phyloP scores from a whole-genome alignment of 2,329 filamentous ascomycete genomes.

The Aureobasidium lini region DNA sequence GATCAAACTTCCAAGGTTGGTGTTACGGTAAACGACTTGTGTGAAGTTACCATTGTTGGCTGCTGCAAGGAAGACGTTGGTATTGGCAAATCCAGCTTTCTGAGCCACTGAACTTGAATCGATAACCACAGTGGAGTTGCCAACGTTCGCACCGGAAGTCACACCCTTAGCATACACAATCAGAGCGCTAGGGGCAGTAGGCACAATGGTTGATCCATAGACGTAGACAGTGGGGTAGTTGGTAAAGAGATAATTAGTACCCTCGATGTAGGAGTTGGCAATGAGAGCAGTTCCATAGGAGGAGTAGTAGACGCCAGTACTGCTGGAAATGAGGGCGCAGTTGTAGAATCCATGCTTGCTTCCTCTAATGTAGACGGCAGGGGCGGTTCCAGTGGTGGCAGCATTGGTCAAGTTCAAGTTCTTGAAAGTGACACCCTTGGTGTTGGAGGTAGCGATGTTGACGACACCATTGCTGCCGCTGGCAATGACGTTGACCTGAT shows the following conservation, averaged over 20 bases:
- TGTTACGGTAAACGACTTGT: constrained; percentile 36
- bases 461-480: constrained; percentile 22
- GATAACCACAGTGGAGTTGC: constrained; percentile 17
- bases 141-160: constrained; percentile 1
- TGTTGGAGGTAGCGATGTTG: constrained; percentile 25
- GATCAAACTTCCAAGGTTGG: constrained; percentile 32
- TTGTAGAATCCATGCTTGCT: constrained; percentile 37
- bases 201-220: constrained; percentile 37
- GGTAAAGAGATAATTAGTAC: constrained; percentile 36
- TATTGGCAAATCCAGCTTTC: constrained; percentile 22
- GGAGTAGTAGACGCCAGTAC: constrained; percentile 25
- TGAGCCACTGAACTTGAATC: constrained; percentile 15
- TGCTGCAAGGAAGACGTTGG: constrained; percentile 33
- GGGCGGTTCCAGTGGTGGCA: constrained; percentile 19
- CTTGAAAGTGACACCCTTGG: constrained; percentile 29
- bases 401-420: constrained; percentile 36
- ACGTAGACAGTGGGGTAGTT: constrained; percentile 36
- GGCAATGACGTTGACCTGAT: constrained; percentile 30
- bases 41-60: constrained; percentile 36
- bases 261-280: constrained; percentile 40
- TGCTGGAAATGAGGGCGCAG: constrained; percentile 37
- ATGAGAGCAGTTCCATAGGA: constrained; percentile 32
- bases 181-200: constrained; percentile 29
- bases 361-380: constrained; percentile 29
- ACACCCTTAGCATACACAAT: constrained; percentile 21